Conservation (phyloP, 2,329 filamentous ascomycete genomes). For the Cladosporium oxysporum region DNA sequence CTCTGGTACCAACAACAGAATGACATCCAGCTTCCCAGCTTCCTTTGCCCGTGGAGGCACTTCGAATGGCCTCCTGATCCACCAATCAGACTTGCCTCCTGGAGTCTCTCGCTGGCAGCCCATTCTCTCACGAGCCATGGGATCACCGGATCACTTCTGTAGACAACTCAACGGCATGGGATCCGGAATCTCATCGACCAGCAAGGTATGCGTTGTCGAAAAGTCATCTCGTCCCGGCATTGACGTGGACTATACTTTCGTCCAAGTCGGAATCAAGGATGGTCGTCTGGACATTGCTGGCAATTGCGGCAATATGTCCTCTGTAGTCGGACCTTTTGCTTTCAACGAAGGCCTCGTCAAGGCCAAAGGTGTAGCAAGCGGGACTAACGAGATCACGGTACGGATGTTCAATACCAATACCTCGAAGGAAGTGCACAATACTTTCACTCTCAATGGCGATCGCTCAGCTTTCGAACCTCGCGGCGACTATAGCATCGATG, state of each 20-base stretch:
- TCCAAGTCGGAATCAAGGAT: slow-evolving; percentile 66
- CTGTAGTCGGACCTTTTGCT: slow-evolving; percentile 66
- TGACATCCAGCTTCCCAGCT: slow-evolving; percentile 45
- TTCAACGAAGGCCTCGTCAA: slow-evolving; percentile 56
- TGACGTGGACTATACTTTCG: slow-evolving; percentile 72
- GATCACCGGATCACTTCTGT: slow-evolving; percentile 65
- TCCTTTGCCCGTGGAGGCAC: slow-evolving; percentile 69
- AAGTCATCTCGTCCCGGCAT: slow-evolving; percentile 50
- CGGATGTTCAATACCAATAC: slow-evolving; percentile 73
- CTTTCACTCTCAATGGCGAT: slow-evolving; percentile 56
- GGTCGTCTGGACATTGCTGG: slow-evolving; percentile 64
- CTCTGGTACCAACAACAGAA: slow-evolving; percentile 2
- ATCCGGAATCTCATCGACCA: slow-evolving; percentile 67
- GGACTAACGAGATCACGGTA: slow-evolving; percentile 49
- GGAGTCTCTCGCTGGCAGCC: slow-evolving; percentile 50
- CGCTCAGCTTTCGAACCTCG: slow-evolving; percentile 39
- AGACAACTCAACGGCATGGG: slow-evolving; percentile 74
- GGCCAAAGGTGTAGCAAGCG: slow-evolving; percentile 32
- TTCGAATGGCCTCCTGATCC: slow-evolving; percentile 66
- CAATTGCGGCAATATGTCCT: slow-evolving; percentile 76
- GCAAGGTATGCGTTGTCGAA: slow-evolving; percentile 69
- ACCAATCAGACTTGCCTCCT: slow-evolving; percentile 53
- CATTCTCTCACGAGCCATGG: slow-evolving; percentile 62
- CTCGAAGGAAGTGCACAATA: slow-evolving; percentile 60
- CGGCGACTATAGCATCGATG: slow-evolving; percentile 64